These are phyloP conservation scores for Thermomyces lanuginosus DNA, from an alignment of 2,329 filamentous ascomycete genomes.

Conservation along the genomic window DNA sequence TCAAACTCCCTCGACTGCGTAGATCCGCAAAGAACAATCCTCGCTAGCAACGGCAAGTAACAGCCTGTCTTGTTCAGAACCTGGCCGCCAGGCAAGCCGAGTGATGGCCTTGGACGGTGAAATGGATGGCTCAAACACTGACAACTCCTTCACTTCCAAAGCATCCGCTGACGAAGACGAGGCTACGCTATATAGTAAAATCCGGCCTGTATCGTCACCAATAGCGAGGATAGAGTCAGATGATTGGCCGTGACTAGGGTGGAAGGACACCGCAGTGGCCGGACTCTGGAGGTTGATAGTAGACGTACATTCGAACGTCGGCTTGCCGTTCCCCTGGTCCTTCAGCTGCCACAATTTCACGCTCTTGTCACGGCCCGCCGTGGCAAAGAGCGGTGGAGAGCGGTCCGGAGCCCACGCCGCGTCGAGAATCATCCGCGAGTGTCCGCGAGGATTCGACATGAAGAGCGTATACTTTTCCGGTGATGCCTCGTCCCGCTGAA, in stretches of 20 bases:
- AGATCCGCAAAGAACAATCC: conserved; percentile 28
- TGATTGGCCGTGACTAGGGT: too few species aligned
- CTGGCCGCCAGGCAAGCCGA: conserved; percentile 54
- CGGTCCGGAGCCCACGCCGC: conserved; percentile 57
- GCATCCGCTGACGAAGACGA: conserved; percentile 13
- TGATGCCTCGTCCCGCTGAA: conserved; percentile 35
- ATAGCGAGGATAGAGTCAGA: conserved; percentile 25
- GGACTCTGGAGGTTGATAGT: conserved; percentile 41
- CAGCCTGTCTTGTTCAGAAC: conserved; percentile 2
- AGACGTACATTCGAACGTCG: conserved; percentile 35
- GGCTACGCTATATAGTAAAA: conserved; percentile 30
- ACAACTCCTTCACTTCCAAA: conserved; percentile 15
- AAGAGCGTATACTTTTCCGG: conserved; percentile 39
- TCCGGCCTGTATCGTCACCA: conserved; percentile 32
- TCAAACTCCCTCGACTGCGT: conserved; percentile 16
- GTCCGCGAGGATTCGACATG: conserved; percentile 62
- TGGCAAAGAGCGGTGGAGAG: conserved; percentile 49
- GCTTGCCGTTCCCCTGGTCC: conserved; percentile 10
- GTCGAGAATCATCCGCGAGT: conserved; percentile 82
- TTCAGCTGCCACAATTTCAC: conserved; percentile 52
- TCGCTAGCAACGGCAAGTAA: conserved; percentile 30
- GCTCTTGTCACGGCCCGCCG: conserved; percentile 75
- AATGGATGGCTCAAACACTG: conserved; percentile 21
- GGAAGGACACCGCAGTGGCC: conserved; percentile 57
- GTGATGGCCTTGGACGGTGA: conserved; percentile 49